Conservation (phyloP, 1,139 yeast genomes). For the Suhomyces bokatorum region DNA sequence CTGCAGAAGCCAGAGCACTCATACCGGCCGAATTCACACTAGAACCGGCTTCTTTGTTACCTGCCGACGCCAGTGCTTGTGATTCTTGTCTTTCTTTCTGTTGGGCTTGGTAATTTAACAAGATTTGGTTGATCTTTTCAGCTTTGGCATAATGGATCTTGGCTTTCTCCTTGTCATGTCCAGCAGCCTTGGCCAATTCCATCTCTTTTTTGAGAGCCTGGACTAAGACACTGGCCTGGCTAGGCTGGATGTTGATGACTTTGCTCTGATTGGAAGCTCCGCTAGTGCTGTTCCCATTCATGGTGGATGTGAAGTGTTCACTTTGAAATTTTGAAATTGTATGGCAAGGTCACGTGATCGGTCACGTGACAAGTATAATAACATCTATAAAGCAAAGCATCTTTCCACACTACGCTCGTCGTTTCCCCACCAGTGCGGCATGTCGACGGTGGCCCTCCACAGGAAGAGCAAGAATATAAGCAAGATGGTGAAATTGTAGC, state of each 20-base stretch:
- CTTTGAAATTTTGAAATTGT: background rate
- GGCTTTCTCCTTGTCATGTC: conserved; percentile 61
- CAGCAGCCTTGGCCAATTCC: conserved; percentile 58
- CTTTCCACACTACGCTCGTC: conserved; percentile 42
- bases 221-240: conserved; percentile 63
- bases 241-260: conserved; percentile 39
- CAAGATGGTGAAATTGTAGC: conserved; percentile 44
- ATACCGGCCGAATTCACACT: conserved; percentile 31
- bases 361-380: background rate
- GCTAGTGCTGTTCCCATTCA: conserved; percentile 3
- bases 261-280: conserved; percentile 20
- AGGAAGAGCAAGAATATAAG: conserved; percentile 39
- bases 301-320: conserved; percentile 1
- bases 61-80: conserved; percentile 6
- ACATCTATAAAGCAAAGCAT: conserved; percentile 31
- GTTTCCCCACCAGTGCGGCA: conserved; percentile 55
- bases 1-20: conserved; percentile 8
- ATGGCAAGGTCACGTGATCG: background rate
- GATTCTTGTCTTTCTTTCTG: conserved; percentile 22
- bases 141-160: conserved; percentile 67
- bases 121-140: conserved; percentile 58
- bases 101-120: conserved; percentile 42
- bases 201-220: conserved; percentile 60
- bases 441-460: conserved; percentile 28
- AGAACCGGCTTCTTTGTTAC: conserved; percentile 8